Evolutionary conservation across 805 yeast genomes (phyloP), one percentile per base, ranked within the genome.

Genomic region (Ogataea thermomethanolica): DNA sequence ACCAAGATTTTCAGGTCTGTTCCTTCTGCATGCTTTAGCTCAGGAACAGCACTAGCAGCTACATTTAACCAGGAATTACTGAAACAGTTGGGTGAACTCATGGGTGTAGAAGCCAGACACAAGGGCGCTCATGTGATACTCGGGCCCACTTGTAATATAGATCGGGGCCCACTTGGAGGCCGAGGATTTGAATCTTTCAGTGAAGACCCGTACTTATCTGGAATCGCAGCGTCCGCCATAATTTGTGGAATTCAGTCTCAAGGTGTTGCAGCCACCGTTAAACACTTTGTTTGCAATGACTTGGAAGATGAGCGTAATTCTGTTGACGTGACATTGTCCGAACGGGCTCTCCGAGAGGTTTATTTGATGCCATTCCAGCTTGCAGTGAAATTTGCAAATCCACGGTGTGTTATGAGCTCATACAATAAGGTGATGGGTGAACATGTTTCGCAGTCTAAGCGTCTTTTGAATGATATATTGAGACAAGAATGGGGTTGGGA

Each of bases 201-300:
- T 41, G 50, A 51, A 37, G 51, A 49, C 25, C 50, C 50, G 14
- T 55, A 60, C 15, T 52, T 73, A 26, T 57, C 75, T 11, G 79
- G 78, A 41, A 43, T 64, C 9, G 66, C 61, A 17, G 71, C 84
- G 24, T 67, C 78, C n/a, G 58, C 66, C 15, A 62, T 76, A 25
- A 65, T 79, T 44, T 62, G 67, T 32, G 87, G 87, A 31, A 71
- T 80, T 35, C 84, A 80, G 56, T 53, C 60, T 29, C 59, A 66
- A 39, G 69, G 73, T 31, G 65, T 80, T 30, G 69, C 71, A 34
- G 81, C 84, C 8, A 73, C 81, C 26, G 64, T 79, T 50, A 80
- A 80, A 61, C 87, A 80, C 58, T 80, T 61, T 59, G 81, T 77
- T 17, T 73, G 80, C 55, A 80, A 80, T 47, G 85, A 80, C 51